Percentiles rank a stretch among this genome's conserved stretches.
These are phyloP conservation scores for Diddensiella caesifluorescens DNA, from an alignment of 805 yeast genomes.

Conservation along the genomic window DNA sequence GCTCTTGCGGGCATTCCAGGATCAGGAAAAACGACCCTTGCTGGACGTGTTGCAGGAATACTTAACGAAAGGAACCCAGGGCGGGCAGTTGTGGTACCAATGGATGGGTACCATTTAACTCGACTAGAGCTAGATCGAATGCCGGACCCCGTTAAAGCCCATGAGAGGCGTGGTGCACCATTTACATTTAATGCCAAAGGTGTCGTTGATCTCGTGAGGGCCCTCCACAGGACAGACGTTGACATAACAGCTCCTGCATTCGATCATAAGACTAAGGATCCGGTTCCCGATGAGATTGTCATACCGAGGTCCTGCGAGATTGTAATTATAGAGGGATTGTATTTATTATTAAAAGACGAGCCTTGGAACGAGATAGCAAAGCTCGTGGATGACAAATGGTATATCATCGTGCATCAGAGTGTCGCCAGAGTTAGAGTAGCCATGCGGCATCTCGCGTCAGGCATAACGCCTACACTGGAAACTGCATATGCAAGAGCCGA, in stretches of 20 bases:
- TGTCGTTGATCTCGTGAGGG: slow-evolving; percentile 34
- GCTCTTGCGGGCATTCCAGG: slow-evolving; percentile 78
- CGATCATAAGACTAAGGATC: slow-evolving; percentile 65
- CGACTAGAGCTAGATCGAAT: slow-evolving; percentile 43
- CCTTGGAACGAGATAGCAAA: slow-evolving; percentile 52
- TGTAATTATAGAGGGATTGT: slow-evolving; percentile 71
- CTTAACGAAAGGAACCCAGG: slow-evolving; percentile 31
- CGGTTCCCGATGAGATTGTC: slow-evolving; percentile 47
- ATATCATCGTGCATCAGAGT: slow-evolving; percentile 43
- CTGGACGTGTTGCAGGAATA: slow-evolving; percentile 40
- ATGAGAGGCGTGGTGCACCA: slow-evolving; percentile 75
- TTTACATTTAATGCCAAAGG: slow-evolving; percentile 68
- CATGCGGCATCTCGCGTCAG: slow-evolving; percentile 49
- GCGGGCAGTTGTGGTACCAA: slow-evolving; percentile 41
- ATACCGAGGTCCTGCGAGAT: slow-evolving; percentile 47
- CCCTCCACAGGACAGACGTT: slow-evolving; percentile 24
- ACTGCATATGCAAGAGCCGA: slow-evolving; percentile 37
- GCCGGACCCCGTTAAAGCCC: slow-evolving; percentile 52
- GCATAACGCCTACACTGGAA: slow-evolving; percentile 31
- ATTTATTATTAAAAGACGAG: slow-evolving; percentile 52
- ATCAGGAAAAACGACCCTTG: slow-evolving; percentile 73
- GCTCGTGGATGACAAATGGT: slow-evolving; percentile 38
- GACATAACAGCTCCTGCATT: slow-evolving; percentile 52
- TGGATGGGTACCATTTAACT: slow-evolving; percentile 77
- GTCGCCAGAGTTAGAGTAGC: slow-evolving; percentile 56